phyloP scores from a whole-genome alignment of 352 stramenopile genomes.

The Phytophthora macrochlamydospora region DNA sequence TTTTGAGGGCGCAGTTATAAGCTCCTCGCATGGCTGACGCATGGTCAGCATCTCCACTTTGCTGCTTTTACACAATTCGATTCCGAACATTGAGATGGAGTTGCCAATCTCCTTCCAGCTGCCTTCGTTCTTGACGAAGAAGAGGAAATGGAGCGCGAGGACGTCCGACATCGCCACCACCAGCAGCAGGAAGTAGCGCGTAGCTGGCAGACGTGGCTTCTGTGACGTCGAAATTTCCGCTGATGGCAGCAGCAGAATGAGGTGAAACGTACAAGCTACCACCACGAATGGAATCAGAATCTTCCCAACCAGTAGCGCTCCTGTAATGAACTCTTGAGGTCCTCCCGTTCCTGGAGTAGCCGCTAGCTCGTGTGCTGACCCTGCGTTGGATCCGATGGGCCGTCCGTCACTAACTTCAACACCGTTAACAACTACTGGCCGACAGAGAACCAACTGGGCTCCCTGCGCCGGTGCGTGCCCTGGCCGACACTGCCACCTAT shows the following conservation, averaged over 20 bases:
- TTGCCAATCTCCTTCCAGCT: conserved; percentile 90
- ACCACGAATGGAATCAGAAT: conserved; percentile 83
- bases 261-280: conserved; percentile 68
- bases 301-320: conserved; percentile 66
- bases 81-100: conserved; percentile 87
- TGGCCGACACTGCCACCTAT: no score
- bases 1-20: conserved; percentile 11
- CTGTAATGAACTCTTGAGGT: conserved; percentile 14
- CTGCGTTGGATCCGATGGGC: conserved; percentile 7
- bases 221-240: neutral
- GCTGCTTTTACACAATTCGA: conserved; percentile 25
- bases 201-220: conserved; percentile 31
- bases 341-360: conserved; percentile 15
- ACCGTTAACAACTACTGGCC: no score
- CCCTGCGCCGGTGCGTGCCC: no score
- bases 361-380: conserved; percentile 16
- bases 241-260: conserved; percentile 52
- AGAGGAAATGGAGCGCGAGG: conserved; percentile 84
- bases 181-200: conserved; percentile 63
- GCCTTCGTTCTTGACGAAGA: conserved; percentile 83
- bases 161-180: conserved; percentile 82
- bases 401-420: no score
- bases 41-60: neutral
- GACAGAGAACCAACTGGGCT: no score
- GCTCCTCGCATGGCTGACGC: neutral